Base-by-base conservation (phyloP, 2,329 filamentous ascomycete species). In the Penicillium sp. region DNA sequence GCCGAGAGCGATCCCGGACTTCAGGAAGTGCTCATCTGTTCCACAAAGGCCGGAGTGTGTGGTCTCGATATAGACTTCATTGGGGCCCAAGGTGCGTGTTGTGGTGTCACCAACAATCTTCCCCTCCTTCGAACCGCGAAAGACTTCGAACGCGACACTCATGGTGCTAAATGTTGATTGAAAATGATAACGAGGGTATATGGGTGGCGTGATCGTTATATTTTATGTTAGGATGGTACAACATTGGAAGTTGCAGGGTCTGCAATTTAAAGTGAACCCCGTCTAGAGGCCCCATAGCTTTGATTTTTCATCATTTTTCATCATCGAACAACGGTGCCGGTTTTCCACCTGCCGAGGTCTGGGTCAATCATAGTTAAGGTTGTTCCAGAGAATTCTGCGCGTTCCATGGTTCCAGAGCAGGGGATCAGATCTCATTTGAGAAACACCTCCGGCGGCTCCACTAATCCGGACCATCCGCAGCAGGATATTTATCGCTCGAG, bases 1-100 rank as follows among this genome's bases (percentile, higher is more conserved):
- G 44, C 82, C 82, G 26, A 84, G 75, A 3, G 53, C 70, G 29
- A 64, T 46, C 18, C 60, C 59, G 14, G 64, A 57, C 20, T 59
- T 55, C 44, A 67, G 40, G 45, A 27, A 67, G 51, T 67, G 65
- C 53, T 67, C 57, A 26, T 68, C 66, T 11, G 66, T 67, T 23
- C 63, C 62, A 35, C 66, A 68, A 3, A 68, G 60, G n/a, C 67
- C 66, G 20, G 67, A 69, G 43, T 65, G 61, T 5, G 65, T 66
- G 20, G 63, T 67, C 49, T 68, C 62, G 31, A 67, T 64, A 26
- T 56, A 67, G 23, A 66, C 62, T 42, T 67, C 65, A 23, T 64
- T 67, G 40, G 35, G 52, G 23, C 57, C 51, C 12, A 67, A 43
- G 37, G 56, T 59, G 31, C 63, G 64, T 14, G 62, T 67, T 18